Evolutionary conservation across 371 early-diverging fungal genomes (phyloP).

Genomic region (Umbelopsis sp.): DNA sequence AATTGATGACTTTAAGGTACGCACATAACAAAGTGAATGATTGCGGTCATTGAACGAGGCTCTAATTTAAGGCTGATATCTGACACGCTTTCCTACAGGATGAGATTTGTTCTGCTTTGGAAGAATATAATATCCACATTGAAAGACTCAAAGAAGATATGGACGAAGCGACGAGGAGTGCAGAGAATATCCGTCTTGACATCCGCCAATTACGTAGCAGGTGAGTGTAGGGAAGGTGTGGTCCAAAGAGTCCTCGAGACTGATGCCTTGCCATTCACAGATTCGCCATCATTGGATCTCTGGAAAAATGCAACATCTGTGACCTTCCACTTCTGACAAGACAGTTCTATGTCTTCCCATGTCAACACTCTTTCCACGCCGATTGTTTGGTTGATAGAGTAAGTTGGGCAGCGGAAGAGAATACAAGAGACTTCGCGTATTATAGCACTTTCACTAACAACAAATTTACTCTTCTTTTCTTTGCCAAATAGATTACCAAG

Average conservation of each 20-base stretch:
- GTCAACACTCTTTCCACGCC: slow-evolving; percentile 92
- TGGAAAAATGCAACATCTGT: slow-evolving; percentile 84
- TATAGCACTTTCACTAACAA: too few relatives aligned
- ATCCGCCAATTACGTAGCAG: slow-evolving; percentile 75
- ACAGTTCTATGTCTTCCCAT: slow-evolving; percentile 93
- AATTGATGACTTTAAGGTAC: slow-evolving; percentile 92
- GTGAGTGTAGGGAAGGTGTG: slow-evolving; percentile 26
- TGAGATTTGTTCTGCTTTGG: slow-evolving; percentile 83
- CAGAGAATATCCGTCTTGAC: slow-evolving; percentile 84
- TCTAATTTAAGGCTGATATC: not conserved
- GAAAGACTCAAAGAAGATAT: slow-evolving; percentile 82
- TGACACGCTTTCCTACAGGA: slow-evolving; percentile 34
- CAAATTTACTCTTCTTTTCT: not conserved
- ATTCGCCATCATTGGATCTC: slow-evolving; percentile 77
- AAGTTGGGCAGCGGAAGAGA: slow-evolving; percentile 16
- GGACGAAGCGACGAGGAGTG: slow-evolving; percentile 87
- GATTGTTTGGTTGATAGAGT: slow-evolving; percentile 82
- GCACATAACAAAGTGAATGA: slow-evolving; percentile 16
- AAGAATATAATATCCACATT: slow-evolving; percentile 83
- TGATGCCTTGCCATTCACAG: slow-evolving; percentile 37
- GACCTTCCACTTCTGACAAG: slow-evolving; percentile 75
- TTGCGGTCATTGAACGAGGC: not conserved
- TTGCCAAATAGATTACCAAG: slow-evolving; percentile 31
- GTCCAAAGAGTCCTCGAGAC: too few relatives aligned
- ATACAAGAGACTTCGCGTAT: too few relatives aligned